Conservation (phyloP, 176 grass and related monocot species). For the Rhipidocladum racemiflorum region DNA sequence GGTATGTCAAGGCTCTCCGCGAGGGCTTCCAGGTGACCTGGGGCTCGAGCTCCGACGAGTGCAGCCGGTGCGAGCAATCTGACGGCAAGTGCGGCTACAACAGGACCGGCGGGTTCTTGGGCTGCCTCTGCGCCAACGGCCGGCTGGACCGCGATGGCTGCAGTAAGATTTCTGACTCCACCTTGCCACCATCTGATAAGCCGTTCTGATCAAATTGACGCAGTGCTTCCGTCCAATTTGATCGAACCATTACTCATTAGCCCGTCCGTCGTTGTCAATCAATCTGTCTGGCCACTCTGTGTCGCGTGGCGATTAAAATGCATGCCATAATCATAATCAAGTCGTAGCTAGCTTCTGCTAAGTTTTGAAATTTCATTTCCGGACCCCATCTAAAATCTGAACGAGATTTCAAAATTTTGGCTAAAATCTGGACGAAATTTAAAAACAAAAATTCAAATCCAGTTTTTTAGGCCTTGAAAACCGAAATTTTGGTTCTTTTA, state of each 20-base stretch:
- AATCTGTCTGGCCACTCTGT: background rate
- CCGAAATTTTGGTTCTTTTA: too few species aligned
- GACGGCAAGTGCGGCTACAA: conserved; percentile 38
- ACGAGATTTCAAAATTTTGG: too few species aligned
- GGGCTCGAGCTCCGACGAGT: background rate
- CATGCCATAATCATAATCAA: conserved; percentile 12
- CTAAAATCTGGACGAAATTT: too few species aligned
- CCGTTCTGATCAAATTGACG: background rate
- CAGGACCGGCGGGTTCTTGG: background rate
- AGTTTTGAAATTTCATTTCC: too few species aligned
- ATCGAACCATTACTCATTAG: background rate
- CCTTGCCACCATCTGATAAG: conserved; percentile 13
- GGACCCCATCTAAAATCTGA: too few species aligned
- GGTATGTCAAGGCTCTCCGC: conserved; percentile 22
- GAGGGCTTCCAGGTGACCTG: conserved; percentile 47
- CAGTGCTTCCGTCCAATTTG: background rate
- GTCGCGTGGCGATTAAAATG: background rate
- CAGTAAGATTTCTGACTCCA: background rate
- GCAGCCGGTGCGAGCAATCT: conserved; percentile 29
- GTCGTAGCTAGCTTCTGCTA: background rate
- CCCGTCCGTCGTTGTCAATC: background rate
- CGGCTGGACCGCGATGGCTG: background rate
- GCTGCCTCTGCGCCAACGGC: conserved; percentile 51
- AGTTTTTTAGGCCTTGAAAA: too few species aligned
- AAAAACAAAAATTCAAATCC: too few species aligned